phyloP scores from a whole-genome alignment of 225 moss, liverwort and hornwort genomes.

The Polytrichum commune region DNA sequence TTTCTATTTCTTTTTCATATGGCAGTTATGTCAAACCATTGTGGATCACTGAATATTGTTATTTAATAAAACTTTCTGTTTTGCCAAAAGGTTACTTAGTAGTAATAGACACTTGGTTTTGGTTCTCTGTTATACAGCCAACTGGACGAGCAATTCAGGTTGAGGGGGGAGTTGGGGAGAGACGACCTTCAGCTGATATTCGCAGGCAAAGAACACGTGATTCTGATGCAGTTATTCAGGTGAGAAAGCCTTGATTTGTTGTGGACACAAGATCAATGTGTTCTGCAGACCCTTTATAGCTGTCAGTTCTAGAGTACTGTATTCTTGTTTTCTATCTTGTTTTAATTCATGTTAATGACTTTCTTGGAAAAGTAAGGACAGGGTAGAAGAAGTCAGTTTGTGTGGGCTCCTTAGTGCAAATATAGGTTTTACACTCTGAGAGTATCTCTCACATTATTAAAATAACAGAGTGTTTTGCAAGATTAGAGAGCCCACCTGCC shows the following conservation, averaged over 20 bases:
- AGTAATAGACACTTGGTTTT: background rate
- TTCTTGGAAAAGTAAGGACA: too few relatives aligned
- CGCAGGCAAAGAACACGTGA: constrained; percentile 98
- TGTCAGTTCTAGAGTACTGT: too few relatives aligned
- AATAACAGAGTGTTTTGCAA: background rate
- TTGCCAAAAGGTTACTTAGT: background rate
- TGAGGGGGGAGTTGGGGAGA: constrained; percentile 97
- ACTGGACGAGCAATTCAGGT: constrained; percentile 98
- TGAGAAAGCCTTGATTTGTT: background rate
- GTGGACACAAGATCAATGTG: too few relatives aligned
- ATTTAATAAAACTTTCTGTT: background rate
- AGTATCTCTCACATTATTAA: too few relatives aligned
- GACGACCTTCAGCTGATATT: constrained; percentile 95
- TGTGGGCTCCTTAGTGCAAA: too few relatives aligned
- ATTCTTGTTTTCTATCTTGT: too few relatives aligned
- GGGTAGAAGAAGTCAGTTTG: too few relatives aligned
- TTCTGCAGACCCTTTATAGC: too few relatives aligned
- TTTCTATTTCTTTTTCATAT: background rate
- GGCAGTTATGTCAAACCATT: background rate
- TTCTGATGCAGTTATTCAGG: constrained; percentile 98
- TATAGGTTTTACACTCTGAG: too few relatives aligned
- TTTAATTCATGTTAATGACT: too few relatives aligned
- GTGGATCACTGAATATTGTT: background rate
- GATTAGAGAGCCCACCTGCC: background rate
- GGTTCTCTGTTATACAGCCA: constrained; percentile 50